phyloP scores from a whole-genome alignment of 768 basidiomycete genomes.

The Psilocybe tampanensis region DNA sequence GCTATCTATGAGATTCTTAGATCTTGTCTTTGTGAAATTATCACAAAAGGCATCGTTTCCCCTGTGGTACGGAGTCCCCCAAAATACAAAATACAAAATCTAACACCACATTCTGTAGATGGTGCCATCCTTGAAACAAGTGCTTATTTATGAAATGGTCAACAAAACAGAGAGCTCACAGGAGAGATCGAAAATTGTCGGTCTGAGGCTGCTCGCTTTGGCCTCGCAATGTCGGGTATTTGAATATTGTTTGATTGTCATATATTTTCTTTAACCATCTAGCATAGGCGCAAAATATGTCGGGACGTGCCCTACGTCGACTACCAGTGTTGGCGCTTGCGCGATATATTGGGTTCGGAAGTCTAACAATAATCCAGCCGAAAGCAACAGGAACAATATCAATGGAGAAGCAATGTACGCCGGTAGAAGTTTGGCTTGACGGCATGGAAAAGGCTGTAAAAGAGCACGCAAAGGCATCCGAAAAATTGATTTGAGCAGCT shows the following conservation, averaged over 20 bases:
- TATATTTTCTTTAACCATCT: background rate
- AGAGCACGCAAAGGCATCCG: constrained; percentile 55
- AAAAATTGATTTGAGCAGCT: constrained; percentile 37
- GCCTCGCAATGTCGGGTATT: constrained; percentile 80
- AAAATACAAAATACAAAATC: background rate
- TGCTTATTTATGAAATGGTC: constrained; percentile 55
- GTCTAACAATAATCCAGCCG: constrained; percentile 18
- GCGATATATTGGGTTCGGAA: constrained; percentile 69
- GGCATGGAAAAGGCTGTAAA: constrained; percentile 81
- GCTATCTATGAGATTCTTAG: constrained; percentile 93
- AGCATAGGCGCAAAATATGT: constrained; percentile 75
- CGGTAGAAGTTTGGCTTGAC: constrained; percentile 76
- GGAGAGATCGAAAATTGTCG: constrained; percentile 54
- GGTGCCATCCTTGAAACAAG: constrained; percentile 65
- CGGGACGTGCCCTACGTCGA: constrained; percentile 88
- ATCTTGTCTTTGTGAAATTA: constrained; percentile 80
- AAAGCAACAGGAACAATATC: constrained; percentile 1
- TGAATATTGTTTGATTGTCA: background rate
- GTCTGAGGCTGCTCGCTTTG: constrained; percentile 63
- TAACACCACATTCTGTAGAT: constrained; percentile 38
- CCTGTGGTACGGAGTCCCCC: constrained; percentile 48
- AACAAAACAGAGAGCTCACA: constrained; percentile 34
- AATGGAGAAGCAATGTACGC: constrained; percentile 26
- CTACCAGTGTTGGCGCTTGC: constrained; percentile 95
- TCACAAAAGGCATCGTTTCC: constrained; percentile 69